Conservation (phyloP, 2,329 filamentous ascomycete genomes). For the Sporothrix curviconia region DNA sequence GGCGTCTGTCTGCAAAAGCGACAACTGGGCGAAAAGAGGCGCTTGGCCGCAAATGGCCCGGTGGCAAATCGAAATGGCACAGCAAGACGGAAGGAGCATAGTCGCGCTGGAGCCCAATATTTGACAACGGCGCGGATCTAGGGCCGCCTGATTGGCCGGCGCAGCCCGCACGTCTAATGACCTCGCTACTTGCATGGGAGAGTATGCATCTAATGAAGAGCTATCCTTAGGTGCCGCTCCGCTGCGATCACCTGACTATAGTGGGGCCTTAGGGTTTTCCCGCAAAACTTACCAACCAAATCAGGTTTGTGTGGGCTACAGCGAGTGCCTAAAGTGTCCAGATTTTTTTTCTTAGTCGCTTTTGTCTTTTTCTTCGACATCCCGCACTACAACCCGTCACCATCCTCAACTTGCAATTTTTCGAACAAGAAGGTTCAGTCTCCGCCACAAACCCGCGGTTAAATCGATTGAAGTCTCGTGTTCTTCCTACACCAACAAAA, state of each 20-base stretch:
- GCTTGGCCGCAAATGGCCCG: slow-evolving; percentile 4
- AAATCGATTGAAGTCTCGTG: slow-evolving; percentile 99
- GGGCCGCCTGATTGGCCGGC: too few relatives aligned
- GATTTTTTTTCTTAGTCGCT: slow-evolving; percentile 6
- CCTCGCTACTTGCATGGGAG: background rate
- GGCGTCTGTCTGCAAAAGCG: background rate
- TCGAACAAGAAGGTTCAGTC: slow-evolving; percentile 95
- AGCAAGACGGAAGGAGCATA: background rate
- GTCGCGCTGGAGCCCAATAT: background rate
- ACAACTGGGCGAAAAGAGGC: background rate
- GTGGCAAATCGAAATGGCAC: background rate
- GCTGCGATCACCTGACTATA: background rate
- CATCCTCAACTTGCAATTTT: slow-evolving; percentile 10
- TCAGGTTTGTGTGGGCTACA: background rate
- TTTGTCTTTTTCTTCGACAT: slow-evolving; percentile 8
- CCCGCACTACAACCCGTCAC: slow-evolving; percentile 10
- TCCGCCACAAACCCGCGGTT: slow-evolving; percentile 90
- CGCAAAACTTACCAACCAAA: background rate
- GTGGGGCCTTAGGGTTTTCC: slow-evolving; percentile 10
- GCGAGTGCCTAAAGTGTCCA: background rate
- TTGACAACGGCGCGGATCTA: too few relatives aligned
- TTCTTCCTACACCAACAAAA: slow-evolving; percentile 45
- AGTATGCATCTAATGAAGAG: background rate
- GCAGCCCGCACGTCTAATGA: too few relatives aligned
- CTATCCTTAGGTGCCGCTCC: too few relatives aligned